Percentiles rank a stretch among this genome's conserved stretches.
phyloP scores from a whole-genome alignment of 2,329 filamentous ascomycete species.

The Aureobasidium sp. region DNA sequence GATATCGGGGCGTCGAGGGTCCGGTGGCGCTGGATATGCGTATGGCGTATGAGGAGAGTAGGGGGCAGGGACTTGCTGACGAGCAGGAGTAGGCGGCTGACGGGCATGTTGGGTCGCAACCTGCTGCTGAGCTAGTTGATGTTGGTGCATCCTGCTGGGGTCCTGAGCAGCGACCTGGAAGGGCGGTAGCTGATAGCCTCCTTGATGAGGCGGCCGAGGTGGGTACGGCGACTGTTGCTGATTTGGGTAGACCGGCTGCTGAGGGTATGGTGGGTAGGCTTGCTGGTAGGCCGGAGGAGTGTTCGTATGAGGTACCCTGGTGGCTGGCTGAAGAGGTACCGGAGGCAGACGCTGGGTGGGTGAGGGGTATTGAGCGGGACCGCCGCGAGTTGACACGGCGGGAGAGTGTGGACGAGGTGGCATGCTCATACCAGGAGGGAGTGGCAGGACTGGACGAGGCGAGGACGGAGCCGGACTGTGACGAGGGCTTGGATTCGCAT shows the following conservation, averaged over 20 bases:
- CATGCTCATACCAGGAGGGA: constrained; percentile 30
- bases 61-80: constrained; percentile 4
- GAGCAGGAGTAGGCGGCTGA: constrained; percentile 11
- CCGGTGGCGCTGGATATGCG: constrained; percentile 23
- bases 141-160: constrained; percentile 30
- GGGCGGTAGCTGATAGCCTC: constrained; percentile 42
- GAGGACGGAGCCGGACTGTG: constrained; percentile 30
- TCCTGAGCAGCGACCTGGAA: constrained; percentile 43
- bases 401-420: constrained; percentile 21
- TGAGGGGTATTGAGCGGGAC: constrained; percentile 28
- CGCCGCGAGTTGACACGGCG: constrained; percentile 18
- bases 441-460: constrained; percentile 32
- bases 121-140: constrained; percentile 19
- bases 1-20: constrained; percentile 15
- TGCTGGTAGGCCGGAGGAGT: constrained; percentile 28
- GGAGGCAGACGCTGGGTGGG: constrained; percentile 22
- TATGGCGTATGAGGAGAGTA: constrained; percentile 18
- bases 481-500: constrained; percentile 18
- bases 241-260: neutral
- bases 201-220: constrained; percentile 31
- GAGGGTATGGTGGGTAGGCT: constrained; percentile 23
- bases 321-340: constrained; percentile 19
- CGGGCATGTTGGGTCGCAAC: constrained; percentile 20
- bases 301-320: constrained; percentile 26
- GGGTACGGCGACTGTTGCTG: neutral